Evolutionary conservation across 139 green algal species (phyloP), one percentile per base, ranked within the genome.

Genomic region (Eudorina sp.): DNA sequence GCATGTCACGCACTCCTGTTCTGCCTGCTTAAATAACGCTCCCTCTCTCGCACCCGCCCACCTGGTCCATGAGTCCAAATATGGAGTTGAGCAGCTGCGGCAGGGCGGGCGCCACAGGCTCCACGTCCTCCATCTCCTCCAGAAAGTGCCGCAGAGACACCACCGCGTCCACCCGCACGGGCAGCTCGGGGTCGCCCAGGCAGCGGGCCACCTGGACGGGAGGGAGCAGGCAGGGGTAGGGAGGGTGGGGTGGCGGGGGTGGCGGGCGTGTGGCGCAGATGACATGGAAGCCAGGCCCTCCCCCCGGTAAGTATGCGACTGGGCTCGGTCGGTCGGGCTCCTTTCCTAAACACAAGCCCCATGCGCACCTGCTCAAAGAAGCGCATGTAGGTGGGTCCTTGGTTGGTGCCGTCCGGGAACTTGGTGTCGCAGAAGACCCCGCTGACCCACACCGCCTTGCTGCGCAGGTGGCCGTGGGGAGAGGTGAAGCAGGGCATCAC

Each of bases 381-480:
- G 34, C 77, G 75, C 11, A 76, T 84, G 90, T 98, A 99, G 36
- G 92, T 96, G 25, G 88, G 70, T 0, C 94, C 95, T 23, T 25
- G n/a, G 70, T 94, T 94, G 70, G 89, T 89, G 27, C 88, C 90
- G 36, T 97, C 95, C 0, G 79, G 55, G 85, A 99, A 99, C 27
- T 95, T 66, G 38, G 97, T 95, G 85, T 97, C 96, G 5, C 90
- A 94, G 83, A 96, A 99, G 83, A 93, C 83, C 29, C 95, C 95
- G 0, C 93, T 90, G 66, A 99, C 85, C 98, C 98, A 99, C 84
- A 90, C 95, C 4, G 97, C 97, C 92, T 99, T 99, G 80, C 95
- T 93, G 14, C 98, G 91, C 78, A 99, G 92, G 93, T 99, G 95
- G 43, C 96, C 93, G 69, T 92, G 88, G 0, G 89, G 89, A 0